phyloP scores from a whole-genome alignment of 2,329 filamentous ascomycete species.

The Alternaria incomplexa region DNA sequence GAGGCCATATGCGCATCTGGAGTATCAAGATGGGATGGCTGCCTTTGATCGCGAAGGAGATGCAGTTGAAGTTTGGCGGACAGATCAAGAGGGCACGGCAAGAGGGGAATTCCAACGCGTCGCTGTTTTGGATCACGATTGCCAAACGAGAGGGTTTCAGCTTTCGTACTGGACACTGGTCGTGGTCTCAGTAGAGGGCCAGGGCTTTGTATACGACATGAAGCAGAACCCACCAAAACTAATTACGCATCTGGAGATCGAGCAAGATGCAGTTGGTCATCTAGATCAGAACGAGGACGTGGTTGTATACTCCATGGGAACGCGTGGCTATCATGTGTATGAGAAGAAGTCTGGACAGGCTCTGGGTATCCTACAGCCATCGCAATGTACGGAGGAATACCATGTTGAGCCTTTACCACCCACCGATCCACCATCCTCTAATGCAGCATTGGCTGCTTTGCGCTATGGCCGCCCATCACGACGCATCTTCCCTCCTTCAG shows the following conservation, averaged over 20 bases:
- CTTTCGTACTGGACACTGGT: conserved; percentile 10
- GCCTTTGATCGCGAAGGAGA: conserved; percentile 9
- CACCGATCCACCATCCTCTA: not conserved
- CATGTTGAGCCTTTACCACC: not conserved
- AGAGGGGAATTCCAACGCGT: conserved; percentile 8
- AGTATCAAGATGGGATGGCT: conserved; percentile 11
- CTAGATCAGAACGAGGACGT: conserved; percentile 11
- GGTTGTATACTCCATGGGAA: conserved; percentile 8
- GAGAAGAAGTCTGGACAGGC: conserved; percentile 6
- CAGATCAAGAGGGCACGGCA: not conserved
- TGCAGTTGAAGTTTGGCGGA: conserved; percentile 5
- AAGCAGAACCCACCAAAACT: conserved; percentile 8
- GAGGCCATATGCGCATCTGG: conserved; percentile 8
- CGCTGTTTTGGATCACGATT: conserved; percentile 3
- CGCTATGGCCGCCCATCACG: not conserved
- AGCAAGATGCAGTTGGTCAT: conserved; percentile 11
- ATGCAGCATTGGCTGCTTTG: not conserved
- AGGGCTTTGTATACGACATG: conserved; percentile 13
- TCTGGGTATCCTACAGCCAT: conserved; percentile 4
- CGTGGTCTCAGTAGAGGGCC: conserved; percentile 7
- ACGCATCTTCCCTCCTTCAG: not conserved
- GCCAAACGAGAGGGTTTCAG: conserved; percentile 12
- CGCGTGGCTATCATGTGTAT: conserved; percentile 10
- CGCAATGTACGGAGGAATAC: conserved; percentile 5
- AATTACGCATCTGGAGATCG: conserved; percentile 1